phyloP scores from a whole-genome alignment of 129 eudicot species.

The Pittosporum tobira region DNA sequence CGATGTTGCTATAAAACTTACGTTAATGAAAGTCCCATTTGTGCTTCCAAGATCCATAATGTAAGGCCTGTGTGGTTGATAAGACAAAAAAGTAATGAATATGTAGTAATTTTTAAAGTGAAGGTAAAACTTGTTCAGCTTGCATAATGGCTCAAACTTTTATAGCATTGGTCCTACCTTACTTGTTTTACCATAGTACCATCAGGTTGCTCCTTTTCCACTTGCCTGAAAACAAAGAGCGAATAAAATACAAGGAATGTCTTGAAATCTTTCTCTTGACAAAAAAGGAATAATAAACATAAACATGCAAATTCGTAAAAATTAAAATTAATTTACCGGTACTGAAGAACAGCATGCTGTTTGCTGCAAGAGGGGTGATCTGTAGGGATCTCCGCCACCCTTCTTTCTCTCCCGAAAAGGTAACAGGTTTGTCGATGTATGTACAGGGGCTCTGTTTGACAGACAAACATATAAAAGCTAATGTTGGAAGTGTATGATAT shows the following conservation, averaged over 20 bases:
- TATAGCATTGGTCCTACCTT: conserved; percentile 31
- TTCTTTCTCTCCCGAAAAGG: conserved; percentile 96
- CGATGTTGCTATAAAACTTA: conserved; percentile 25
- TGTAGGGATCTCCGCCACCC: conserved; percentile 94
- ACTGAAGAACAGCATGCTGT: conserved; percentile 97
- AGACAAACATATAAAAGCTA: conserved; percentile 10
- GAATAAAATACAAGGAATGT: neutral
- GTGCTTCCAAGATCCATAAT: conserved; percentile 99
- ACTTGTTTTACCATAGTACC: conserved; percentile 59
- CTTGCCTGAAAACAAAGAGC: conserved; percentile 60
- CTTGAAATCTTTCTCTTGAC: no score
- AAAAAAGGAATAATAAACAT: neutral
- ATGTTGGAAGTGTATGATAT: neutral
- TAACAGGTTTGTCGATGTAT: conserved; percentile 93
- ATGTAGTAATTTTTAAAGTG: conserved; percentile 1
- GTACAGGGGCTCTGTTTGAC: conserved; percentile 74
- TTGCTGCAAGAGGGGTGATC: conserved; percentile 99
- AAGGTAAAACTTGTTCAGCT: neutral
- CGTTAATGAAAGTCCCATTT: conserved; percentile 82
- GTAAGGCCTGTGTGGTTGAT: conserved; percentile 57
- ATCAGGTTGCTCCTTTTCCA: conserved; percentile 77
- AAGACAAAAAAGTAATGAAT: conserved; percentile 7
- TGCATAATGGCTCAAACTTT: neutral
- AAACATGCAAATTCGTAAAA: neutral
- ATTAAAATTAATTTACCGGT: conserved; percentile 39